phyloP scores from a whole-genome alignment of 306 rosid species.

The Alnus glutinosa region DNA sequence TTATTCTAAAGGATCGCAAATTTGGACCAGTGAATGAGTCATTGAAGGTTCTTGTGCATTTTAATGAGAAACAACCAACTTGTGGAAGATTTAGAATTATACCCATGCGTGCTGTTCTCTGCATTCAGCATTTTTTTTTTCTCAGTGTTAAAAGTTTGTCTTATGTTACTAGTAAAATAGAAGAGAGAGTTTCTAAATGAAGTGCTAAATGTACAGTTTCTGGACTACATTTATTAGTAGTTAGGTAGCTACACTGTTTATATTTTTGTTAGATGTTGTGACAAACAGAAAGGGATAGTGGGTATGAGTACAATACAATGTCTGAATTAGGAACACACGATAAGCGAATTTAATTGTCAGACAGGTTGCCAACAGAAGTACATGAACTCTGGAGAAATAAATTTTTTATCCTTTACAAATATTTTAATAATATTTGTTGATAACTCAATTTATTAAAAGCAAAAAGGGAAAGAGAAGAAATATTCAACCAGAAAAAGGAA shows the following conservation, averaged over 20 bases:
- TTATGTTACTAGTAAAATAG: background rate
- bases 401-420: too few relatives aligned
- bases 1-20: background rate
- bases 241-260: background rate
- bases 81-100: background rate
- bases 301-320: background rate
- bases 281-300: background rate
- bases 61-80: constrained; percentile 3
- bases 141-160: background rate
- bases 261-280: background rate
- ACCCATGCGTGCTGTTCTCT: background rate
- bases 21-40: background rate
- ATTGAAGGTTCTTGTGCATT: background rate
- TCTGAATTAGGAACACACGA: background rate
- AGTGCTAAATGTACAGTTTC: background rate
- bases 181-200: background rate
- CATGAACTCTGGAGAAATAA: background rate
- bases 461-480: background rate
- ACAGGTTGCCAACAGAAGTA: too few relatives aligned
- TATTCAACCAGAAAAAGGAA: background rate
- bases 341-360: background rate
- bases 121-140: background rate
- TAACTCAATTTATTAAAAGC: background rate
- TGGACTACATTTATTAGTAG: background rate
- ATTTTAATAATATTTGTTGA: background rate